Base-by-base conservation (phyloP, 1,139 yeast genomes). In the Sugiyamaella neomexicana region DNA sequence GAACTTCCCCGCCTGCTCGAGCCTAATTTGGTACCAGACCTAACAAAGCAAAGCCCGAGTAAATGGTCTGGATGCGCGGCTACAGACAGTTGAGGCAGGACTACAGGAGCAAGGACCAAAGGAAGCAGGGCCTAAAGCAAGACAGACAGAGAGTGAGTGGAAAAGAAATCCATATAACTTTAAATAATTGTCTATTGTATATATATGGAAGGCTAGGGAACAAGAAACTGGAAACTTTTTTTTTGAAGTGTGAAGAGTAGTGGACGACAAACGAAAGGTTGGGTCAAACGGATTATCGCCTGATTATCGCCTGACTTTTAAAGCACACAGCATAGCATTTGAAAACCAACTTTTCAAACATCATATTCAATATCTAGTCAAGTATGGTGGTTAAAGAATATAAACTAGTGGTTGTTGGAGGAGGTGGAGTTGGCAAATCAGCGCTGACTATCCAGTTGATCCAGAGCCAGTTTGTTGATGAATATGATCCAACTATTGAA, bases 371-470 rank as follows among this genome's bases (percentile, higher is more conserved):
- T 6, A 13, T 12, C 20, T 4, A 23, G 3, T 25, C 3, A 4
- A 39, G 15, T 12, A 47, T 47, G 51, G 38, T 47, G 12, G 51
- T 47, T 39, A 36, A 39, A 52, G 79, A 75, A 71, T 89, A 85
- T 72, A 89, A 91, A 69, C 75, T 93, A 60, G 97, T 91, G 17
- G 97, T 93, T 55, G 96, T 93, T 52, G 98, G 98, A 55, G 98
- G 97, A 45, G 98, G 98, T 72, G 97, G 97, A 72, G 98, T 93
- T 56, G 99, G 99, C 75, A 93, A 93, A 72, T 87, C 96, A 10
- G 98, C 98, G 5, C 77, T 91, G 60, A 91, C 98, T 54, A 89
- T 91, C 62, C 95, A 91, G 52, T 59, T 65, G 44, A 64, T 65
- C 29, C 66, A 63, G 51, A 55, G 89, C 53, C 96, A 89, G 69